Conservation (phyloP, 2,329 filamentous ascomycete genomes). For the Fusarium transvaalense region DNA sequence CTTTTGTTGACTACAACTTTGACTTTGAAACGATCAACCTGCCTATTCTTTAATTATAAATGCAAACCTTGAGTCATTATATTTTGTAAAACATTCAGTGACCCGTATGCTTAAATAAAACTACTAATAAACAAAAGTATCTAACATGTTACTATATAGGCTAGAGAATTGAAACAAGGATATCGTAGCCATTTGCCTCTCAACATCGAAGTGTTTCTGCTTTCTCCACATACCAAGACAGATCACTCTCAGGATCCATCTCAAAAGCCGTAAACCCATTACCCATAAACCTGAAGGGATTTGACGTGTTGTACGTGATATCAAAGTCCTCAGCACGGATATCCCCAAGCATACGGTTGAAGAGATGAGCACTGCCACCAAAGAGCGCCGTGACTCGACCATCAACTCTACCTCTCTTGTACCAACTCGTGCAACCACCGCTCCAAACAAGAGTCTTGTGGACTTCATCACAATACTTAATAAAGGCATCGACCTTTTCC, state of each 20-base stretch:
- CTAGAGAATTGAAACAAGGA: too few relatives aligned
- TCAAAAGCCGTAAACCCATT: conserved; percentile 44
- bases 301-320: conserved; percentile 36
- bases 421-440: conserved; percentile 42
- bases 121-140: too few relatives aligned
- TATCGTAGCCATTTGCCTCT: too few relatives aligned
- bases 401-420: conserved; percentile 35
- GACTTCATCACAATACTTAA: conserved; percentile 38
- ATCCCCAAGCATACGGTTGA: conserved; percentile 40
- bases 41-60: conserved; percentile 20
- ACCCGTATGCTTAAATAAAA: too few relatives aligned
- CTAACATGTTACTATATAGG: too few relatives aligned
- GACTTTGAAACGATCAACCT: conserved; percentile 33
- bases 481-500: conserved; percentile 43
- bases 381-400: conserved; percentile 41
- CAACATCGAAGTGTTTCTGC: conserved; percentile 27
- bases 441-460: conserved; percentile 45
- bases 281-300: conserved; percentile 42
- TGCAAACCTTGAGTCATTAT: too few relatives aligned
- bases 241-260: conserved; percentile 41
- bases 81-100: too few relatives aligned
- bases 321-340: conserved; percentile 43
- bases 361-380: conserved; percentile 41
- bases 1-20: conserved; percentile 39
- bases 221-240: conserved; percentile 44